Evolutionary conservation across 768 basidiomycete species (phyloP).

Genomic region (Serendipita vermifera): DNA sequence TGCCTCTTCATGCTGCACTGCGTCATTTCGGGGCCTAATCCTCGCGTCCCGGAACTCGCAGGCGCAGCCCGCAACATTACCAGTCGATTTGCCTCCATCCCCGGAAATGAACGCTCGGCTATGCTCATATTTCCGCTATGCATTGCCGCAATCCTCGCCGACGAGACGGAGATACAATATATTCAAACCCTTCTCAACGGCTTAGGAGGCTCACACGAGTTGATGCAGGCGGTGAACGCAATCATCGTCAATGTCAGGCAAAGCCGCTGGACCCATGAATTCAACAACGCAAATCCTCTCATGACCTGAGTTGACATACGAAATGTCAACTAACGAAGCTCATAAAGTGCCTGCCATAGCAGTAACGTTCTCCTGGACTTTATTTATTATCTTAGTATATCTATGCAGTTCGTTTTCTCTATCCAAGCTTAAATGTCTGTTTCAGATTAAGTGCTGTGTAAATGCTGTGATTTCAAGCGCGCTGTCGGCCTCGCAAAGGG

Average conservation of each 20-base stretch:
- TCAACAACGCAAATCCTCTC: slow-evolving; percentile 5
- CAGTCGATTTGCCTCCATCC: background rate
- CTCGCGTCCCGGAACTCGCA: background rate
- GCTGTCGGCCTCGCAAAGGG: no score
- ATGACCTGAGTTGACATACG: background rate
- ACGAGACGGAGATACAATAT: background rate
- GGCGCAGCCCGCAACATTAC: background rate
- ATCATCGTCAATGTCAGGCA: background rate
- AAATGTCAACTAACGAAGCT: no score
- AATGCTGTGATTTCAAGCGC: no score
- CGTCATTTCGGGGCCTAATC: background rate
- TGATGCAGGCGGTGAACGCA: background rate
- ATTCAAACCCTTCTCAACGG: background rate
- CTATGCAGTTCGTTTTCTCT: no score
- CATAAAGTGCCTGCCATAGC: no score
- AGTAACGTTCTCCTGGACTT: no score
- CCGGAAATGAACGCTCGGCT: background rate
- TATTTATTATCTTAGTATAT: no score
- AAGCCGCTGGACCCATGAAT: background rate
- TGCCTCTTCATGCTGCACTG: slow-evolving; percentile 3
- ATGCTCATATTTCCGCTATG: background rate
- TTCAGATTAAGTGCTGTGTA: no score
- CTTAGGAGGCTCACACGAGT: background rate
- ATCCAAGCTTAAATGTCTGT: no score
- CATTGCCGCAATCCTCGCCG: background rate